Conservation (phyloP, 305 asterid species). For the Fraxinus albicans region DNA sequence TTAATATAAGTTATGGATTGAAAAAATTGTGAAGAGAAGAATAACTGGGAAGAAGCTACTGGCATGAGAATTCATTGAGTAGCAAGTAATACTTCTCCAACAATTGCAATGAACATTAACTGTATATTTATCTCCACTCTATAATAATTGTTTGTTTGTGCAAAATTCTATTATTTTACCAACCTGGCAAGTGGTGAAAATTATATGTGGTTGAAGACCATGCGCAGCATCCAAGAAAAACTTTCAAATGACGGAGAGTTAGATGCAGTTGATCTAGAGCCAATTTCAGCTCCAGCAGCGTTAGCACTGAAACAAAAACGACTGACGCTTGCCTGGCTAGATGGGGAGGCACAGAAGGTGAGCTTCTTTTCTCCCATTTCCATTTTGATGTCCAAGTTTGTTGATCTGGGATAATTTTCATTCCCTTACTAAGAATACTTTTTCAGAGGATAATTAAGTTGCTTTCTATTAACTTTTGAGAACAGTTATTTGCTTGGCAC, state of each 20-base stretch:
- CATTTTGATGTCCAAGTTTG: conserved; percentile 9
- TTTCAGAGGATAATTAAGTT: conserved; percentile 11
- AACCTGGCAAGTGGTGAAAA: conserved; percentile 28
- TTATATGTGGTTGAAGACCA: conserved; percentile 63
- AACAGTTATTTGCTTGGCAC: not conserved
- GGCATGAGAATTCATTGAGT: not conserved
- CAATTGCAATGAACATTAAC: not conserved
- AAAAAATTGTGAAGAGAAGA: not conserved
- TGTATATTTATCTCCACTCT: not conserved
- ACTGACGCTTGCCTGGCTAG: conserved; percentile 91
- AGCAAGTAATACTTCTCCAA: not conserved
- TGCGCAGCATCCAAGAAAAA: conserved; percentile 83
- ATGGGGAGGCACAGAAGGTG: conserved; percentile 92
- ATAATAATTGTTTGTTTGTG: not conserved
- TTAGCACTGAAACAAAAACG: conserved; percentile 71
- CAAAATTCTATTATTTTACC: conserved; percentile 21
- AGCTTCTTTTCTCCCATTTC: conserved; percentile 27
- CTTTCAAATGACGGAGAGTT: conserved; percentile 47
- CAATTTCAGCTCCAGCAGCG: conserved; percentile 50
- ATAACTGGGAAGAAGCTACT: not conserved
- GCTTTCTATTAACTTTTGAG: not conserved
- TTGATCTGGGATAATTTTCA: conserved; percentile 4
- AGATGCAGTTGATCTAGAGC: conserved; percentile 52
- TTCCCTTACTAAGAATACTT: not conserved
- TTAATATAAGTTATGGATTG: not conserved